phyloP scores from a whole-genome alignment of 495 filamentous ascomycete species.

The Ascodesmis nigricans region DNA sequence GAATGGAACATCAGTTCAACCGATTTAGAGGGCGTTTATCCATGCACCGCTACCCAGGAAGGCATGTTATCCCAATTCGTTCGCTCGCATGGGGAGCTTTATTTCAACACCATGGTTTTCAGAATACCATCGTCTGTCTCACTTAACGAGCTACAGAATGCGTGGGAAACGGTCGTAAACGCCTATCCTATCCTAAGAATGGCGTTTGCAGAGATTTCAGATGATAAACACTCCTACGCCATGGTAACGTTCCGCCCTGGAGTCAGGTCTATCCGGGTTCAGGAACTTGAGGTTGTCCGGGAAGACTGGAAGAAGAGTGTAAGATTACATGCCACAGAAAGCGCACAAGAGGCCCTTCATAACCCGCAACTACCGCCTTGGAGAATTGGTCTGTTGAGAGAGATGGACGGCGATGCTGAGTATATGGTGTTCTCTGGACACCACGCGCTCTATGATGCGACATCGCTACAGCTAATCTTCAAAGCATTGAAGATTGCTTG shows the following conservation, averaged over 20 bases:
- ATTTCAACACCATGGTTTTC: constrained; percentile 39
- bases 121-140: constrained; percentile 25
- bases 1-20: too few relatives aligned
- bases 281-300: constrained; percentile 1
- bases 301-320: constrained; percentile 13
- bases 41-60: constrained; percentile 41
- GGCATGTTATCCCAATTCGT: constrained; percentile 42
- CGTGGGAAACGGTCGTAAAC: constrained; percentile 34
- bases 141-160: constrained; percentile 25
- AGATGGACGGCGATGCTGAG: constrained; percentile 5
- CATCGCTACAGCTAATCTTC: constrained; percentile 31
- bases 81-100: constrained; percentile 31
- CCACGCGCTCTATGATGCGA: constrained; percentile 63
- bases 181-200: constrained; percentile 50
- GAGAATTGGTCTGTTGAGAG: constrained; percentile 25
- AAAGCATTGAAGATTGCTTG: too few relatives aligned
- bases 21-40: constrained; percentile 30
- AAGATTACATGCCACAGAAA: too few relatives aligned
- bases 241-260: constrained; percentile 42
- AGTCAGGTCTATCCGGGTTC: too few relatives aligned
- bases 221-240: constrained; percentile 35
- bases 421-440: constrained; percentile 34
- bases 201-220: constrained; percentile 38
- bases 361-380: constrained; percentile 29
- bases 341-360: constrained; percentile 11